Evolutionary conservation across 257 asterid genomes (phyloP).

Genomic region (Craterostigma plantagineum): DNA sequence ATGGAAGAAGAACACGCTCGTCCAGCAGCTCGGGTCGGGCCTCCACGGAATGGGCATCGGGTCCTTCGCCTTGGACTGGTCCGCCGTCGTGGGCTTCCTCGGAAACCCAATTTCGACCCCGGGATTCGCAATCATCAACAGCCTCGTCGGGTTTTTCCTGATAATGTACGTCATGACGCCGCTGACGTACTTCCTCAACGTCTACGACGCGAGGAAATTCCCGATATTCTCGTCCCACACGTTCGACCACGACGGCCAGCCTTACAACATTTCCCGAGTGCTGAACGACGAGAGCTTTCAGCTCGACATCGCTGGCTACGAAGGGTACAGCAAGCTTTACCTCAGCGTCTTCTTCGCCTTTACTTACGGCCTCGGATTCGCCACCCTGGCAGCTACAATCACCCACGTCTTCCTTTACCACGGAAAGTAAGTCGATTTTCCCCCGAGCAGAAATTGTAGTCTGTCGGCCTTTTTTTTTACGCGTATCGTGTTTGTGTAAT

Average conservation of each 20-base stretch:
- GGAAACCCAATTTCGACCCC: conserved; percentile 44
- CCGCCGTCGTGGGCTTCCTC: conserved; percentile 17
- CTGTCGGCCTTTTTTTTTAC: too few species aligned
- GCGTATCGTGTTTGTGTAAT: too few species aligned
- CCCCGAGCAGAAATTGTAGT: too few species aligned
- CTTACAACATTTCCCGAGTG: conserved; percentile 27
- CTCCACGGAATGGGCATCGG: conserved; percentile 35
- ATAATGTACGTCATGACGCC: conserved; percentile 37
- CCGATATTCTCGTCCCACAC: conserved; percentile 36
- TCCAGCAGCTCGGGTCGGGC: conserved; percentile 50
- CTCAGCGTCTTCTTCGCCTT: conserved; percentile 43
- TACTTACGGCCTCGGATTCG: conserved; percentile 53
- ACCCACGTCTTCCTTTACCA: conserved; percentile 45
- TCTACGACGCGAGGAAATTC: conserved; percentile 28
- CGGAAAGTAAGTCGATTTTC: conserved; percentile 31
- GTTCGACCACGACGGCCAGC: conserved; percentile 15
- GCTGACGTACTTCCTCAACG: conserved; percentile 22
- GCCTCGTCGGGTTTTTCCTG: conserved; percentile 22
- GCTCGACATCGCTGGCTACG: conserved; percentile 18
- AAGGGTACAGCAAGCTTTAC: conserved; percentile 37
- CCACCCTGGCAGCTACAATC: conserved; percentile 45
- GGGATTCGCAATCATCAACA: conserved; percentile 28
- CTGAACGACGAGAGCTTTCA: conserved; percentile 17
- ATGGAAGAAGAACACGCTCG: conserved; percentile 18
- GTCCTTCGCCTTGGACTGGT: conserved; percentile 38